phyloP scores from a whole-genome alignment of 306 rosid species.

The Benincasa hispida region DNA sequence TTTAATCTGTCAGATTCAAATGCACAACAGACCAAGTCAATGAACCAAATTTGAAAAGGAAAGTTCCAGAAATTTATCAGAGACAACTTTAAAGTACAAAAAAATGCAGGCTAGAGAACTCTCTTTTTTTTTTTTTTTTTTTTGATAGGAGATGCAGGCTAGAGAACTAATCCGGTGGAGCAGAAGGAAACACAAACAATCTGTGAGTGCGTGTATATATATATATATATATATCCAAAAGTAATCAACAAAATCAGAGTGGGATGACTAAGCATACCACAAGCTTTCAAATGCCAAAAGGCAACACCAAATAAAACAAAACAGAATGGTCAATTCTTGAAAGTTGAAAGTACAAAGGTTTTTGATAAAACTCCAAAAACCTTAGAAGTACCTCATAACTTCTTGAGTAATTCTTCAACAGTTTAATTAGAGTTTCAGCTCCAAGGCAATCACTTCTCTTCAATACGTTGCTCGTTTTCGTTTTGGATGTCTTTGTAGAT shows the following conservation, averaged over 20 bases:
- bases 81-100: not conserved
- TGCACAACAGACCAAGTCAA: constrained; percentile 5
- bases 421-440: constrained; percentile 81
- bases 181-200: not conserved
- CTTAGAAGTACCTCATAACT: constrained; percentile 59
- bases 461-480: constrained; percentile 49
- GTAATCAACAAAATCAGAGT: not conserved
- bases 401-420: constrained; percentile 93
- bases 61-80: not conserved
- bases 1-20: constrained; percentile 52
- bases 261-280: not conserved
- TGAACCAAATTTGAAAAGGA: not conserved
- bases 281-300: not conserved
- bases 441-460: constrained; percentile 93
- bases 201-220: not conserved
- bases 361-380: not conserved
- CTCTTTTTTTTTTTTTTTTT: too few species aligned
- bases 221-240: not conserved
- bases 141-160: too few species aligned
- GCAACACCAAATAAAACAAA: not conserved
- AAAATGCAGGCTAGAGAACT: not conserved
- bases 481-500: constrained; percentile 50
- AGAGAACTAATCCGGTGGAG: not conserved
- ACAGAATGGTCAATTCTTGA: not conserved
- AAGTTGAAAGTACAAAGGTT: not conserved